Evolutionary conservation across 257 asterid species (phyloP), one percentile per base, ranked within the genome.

Genomic region (Nicotiana obtusifolia): DNA sequence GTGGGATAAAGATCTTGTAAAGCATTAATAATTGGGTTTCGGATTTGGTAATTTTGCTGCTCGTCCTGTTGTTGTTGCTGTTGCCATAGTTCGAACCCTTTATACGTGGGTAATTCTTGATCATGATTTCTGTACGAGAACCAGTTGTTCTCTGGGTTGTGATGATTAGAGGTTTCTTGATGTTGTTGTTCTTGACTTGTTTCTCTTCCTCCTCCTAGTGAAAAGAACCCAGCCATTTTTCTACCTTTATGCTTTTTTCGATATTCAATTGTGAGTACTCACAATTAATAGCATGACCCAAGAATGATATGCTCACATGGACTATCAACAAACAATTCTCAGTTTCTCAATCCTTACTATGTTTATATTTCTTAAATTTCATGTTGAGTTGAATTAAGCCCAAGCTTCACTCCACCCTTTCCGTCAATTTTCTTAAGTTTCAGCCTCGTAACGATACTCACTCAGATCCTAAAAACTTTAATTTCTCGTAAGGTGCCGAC

Each of bases 31-130:
- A 65, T 80, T 1, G 71, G 66, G 35, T 78, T 61, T 7, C 37
- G 81, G 14, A 41, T 20, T 71, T 71, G 78, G 4, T 71, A 13
- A 37, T 22, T 41, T 69, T 69, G 78, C 2, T 71, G 17, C 17
- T 52, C 35, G 0, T 41, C 22, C 13, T 44, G 47, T 31, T 61
- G 81, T 14, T 76, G 80, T 2, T 76, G 67, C 5, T 64, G 62
- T 80, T 80, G 83, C 78, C 78, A 80, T 52, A 80, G 56, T 59
- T 80, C 83, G 19, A 80, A 80, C 0, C 78, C 78, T 64, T 65
- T 80, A 47, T 65, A 65, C 4, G 35, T 11, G 8, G 78, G 56
- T 5, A 80, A 47, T 47, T 80, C 83, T 26, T 80, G 78, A 49
- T 47, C 41, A 73, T 49, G 64, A 13, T 80, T 67, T 30, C 60